Conservation (phyloP, 805 yeast genomes). For the Candida koratica region DNA sequence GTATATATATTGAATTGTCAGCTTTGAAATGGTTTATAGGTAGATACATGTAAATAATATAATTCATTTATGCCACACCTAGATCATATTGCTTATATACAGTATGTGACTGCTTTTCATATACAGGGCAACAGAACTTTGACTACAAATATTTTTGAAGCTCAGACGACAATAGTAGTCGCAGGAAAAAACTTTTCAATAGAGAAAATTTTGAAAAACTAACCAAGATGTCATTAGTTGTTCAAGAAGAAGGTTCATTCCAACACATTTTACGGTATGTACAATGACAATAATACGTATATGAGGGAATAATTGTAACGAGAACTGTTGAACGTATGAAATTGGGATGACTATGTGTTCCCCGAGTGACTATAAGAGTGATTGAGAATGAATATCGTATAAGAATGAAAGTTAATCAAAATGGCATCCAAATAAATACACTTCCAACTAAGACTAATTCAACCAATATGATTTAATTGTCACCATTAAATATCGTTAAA, state of each 20-base stretch:
- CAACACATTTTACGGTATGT: constrained; percentile 99
- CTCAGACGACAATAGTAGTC: constrained; percentile 11
- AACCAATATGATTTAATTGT: too few species aligned
- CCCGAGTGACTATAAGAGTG: too few species aligned
- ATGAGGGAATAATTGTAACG: too few species aligned
- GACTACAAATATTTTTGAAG: constrained; percentile 3
- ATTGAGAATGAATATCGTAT: too few species aligned
- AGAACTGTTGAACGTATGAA: too few species aligned
- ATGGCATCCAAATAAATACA: too few species aligned
- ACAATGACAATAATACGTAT: too few species aligned
- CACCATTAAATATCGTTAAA: too few species aligned
- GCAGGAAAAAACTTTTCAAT: constrained; percentile 12
- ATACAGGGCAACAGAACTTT: not conserved
- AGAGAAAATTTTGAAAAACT: constrained; percentile 12
- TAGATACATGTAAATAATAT: constrained; percentile 25
- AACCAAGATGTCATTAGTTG: constrained; percentile 85
- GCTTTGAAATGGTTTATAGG: constrained; percentile 62
- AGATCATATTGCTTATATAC: not conserved
- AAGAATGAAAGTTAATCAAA: too few species aligned
- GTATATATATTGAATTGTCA: constrained; percentile 64
- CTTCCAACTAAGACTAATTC: too few species aligned
- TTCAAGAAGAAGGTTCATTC: constrained; percentile 98
- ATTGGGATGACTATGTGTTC: too few species aligned
- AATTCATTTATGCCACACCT: too few species aligned
- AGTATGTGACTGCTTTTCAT: constrained; percentile 4